These are phyloP conservation scores for Pythium sp. DNA, from an alignment of 352 stramenopile species.

Conservation along the genomic window DNA sequence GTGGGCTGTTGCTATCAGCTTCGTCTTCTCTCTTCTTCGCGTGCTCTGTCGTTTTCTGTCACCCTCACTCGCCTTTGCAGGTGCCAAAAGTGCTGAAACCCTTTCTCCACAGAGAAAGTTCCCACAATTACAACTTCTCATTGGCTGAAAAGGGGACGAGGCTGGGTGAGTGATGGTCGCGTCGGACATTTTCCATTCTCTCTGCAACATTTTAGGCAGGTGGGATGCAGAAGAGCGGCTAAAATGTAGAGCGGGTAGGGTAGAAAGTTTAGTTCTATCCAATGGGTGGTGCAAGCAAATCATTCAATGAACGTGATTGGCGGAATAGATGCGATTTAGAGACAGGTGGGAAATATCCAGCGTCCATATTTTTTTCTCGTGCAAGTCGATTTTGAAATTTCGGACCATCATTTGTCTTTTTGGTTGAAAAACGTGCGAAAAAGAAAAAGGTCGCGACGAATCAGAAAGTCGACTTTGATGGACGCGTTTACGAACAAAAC, in stretches of 20 bases:
- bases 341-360: neutral
- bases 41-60: neutral
- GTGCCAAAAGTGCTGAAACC: neutral
- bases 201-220: conserved; percentile 5
- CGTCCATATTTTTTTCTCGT: neutral
- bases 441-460: neutral
- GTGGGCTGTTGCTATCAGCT: neutral
- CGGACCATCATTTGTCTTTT: neutral
- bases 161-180: conserved; percentile 25
- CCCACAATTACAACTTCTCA: conserved; percentile 22
- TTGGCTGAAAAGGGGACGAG: conserved; percentile 22
- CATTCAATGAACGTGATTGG: neutral
- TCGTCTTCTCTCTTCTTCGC: neutral
- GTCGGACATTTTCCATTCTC: neutral
- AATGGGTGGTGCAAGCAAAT: neutral
- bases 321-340: neutral
- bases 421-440: neutral
- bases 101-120: conserved; percentile 31
- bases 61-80: neutral
- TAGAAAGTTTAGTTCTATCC: neutral
- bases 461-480: conserved; percentile 9
- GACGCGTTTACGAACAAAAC: neutral
- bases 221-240: neutral
- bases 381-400: neutral
- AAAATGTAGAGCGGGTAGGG: neutral